Evolutionary conservation across 176 grass and related monocot species (phyloP).

Genomic region (Otatea glauca): DNA sequence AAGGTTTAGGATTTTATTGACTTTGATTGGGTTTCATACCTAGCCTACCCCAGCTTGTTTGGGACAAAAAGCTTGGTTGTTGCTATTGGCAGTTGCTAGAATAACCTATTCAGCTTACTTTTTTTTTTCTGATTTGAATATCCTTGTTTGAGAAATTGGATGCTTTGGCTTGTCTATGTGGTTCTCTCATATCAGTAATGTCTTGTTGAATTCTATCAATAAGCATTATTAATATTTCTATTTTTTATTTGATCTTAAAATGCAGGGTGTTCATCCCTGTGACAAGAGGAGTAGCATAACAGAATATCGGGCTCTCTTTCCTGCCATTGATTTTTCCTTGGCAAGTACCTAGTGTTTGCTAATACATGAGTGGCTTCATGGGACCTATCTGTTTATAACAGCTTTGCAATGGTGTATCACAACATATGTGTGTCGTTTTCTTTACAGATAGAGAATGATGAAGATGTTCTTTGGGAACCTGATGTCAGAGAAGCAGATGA

Average conservation of each 20-base stretch:
- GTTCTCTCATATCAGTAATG: background rate
- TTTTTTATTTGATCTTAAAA: conserved; percentile 18
- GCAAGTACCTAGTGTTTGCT: conserved; percentile 51
- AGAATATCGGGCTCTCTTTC: conserved; percentile 74
- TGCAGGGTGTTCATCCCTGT: conserved; percentile 86
- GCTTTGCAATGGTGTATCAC: background rate
- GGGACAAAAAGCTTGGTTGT: too few species aligned
- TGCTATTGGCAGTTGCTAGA: too few species aligned
- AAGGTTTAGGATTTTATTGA: too few species aligned
- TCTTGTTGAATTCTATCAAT: background rate
- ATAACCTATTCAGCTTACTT: background rate
- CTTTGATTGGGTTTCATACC: too few species aligned
- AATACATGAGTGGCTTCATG: background rate
- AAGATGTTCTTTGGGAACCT: conserved; percentile 81
- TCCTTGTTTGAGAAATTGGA: conserved; percentile 12
- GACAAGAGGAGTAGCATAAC: conserved; percentile 91
- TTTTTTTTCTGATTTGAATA: background rate
- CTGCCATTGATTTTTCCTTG: conserved; percentile 96
- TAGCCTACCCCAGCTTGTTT: too few species aligned
- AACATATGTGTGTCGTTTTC: background rate
- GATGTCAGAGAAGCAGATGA: conserved; percentile 80
- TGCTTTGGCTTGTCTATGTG: background rate
- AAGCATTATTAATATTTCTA: background rate
- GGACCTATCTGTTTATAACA: background rate
- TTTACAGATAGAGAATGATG: conserved; percentile 81